Evolutionary conservation across 2,329 filamentous ascomycete genomes (phyloP), one percentile per base, ranked within the genome.

Genomic region (Trichoderma sp.): DNA sequence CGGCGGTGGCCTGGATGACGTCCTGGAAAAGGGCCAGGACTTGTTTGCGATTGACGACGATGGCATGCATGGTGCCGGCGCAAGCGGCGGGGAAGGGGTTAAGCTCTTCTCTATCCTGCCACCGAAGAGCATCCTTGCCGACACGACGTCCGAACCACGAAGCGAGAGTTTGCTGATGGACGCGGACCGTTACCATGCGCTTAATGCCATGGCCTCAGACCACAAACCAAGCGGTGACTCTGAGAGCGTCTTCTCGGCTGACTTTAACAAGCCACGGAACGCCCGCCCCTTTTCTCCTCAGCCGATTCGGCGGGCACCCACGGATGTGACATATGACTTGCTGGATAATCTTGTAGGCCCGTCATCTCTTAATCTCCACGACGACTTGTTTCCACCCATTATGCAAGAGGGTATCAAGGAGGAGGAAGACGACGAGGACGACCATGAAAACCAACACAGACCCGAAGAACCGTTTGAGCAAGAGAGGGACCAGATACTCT

Each of bases 101-200:
- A 88, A 87, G 78, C 80, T 90, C 72, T 90, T 90, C 76, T 88
- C 86, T 73, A 89, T 90, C 71, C 77, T 90, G 57, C 87, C 87
- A 45, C 85, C 87, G 13, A 87, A 86, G 77, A 88, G 86, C 73
- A 90, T 90, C 72, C 83, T 90, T 5, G 84, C 85, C 48, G 86
- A 87, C 56, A 73, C 79, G 6, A 78, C 77, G 2, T 81, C 82
- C 6, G 80, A 83, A 67, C 73, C 72, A 70, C 76, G 76, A 35
- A 81, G 86, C 35, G 79, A 81, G 25, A 87, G 85, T 73, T 78
- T 89, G 65, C 77, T 86, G 7, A 81, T 84, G 64, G 84, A 85
- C 32, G 73, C 78, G 17, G 82, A 86, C 5, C 79, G 81, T 15
- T 89, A 89, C 72, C 87, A 89, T 75, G 88, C 86, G 70, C 79